phyloP scores from a whole-genome alignment of 2,329 filamentous ascomycete species.

The Colletotrichum destructivum region DNA sequence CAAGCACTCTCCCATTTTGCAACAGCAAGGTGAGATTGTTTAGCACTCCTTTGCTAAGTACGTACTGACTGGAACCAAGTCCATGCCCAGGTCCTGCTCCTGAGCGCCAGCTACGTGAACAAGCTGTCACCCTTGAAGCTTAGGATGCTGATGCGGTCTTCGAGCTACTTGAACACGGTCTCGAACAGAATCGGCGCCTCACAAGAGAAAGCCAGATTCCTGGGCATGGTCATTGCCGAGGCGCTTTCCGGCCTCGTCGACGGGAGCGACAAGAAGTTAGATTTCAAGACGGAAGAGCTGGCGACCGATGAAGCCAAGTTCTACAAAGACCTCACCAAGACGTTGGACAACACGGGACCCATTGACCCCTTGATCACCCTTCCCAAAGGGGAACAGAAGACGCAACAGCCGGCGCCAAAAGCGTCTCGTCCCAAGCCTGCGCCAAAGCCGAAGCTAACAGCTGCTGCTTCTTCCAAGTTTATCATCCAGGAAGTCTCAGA shows the following conservation, averaged over 20 bases:
- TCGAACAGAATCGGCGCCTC: constrained; percentile 88
- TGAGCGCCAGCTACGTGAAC: constrained; percentile 83
- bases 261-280: constrained; percentile 80
- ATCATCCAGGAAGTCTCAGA: constrained; percentile 78
- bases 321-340: constrained; percentile 77
- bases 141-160: constrained; percentile 78
- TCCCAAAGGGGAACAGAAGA: constrained; percentile 41
- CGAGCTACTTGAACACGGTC: constrained; percentile 81
- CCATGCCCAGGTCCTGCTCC: constrained; percentile 83
- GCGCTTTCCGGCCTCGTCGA: constrained; percentile 75
- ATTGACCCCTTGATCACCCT: constrained; percentile 64
- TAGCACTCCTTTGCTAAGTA: constrained; percentile 8
- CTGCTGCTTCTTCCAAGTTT: constrained; percentile 57
- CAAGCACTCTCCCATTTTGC: constrained; percentile 84
- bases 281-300: constrained; percentile 88
- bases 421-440: constrained; percentile 42
- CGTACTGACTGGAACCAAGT: constrained; percentile 64
- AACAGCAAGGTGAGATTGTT: constrained; percentile 83
- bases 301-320: constrained; percentile 80
- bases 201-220: constrained; percentile 81
- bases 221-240: constrained; percentile 91
- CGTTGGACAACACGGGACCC: constrained; percentile 75
- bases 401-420: constrained; percentile 25
- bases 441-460: constrained; percentile 48
- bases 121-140: constrained; percentile 77